Evolutionary conservation across 306 rosid species (phyloP), one percentile per base, ranked within the genome.

Genomic region (Abrus precatorius): DNA sequence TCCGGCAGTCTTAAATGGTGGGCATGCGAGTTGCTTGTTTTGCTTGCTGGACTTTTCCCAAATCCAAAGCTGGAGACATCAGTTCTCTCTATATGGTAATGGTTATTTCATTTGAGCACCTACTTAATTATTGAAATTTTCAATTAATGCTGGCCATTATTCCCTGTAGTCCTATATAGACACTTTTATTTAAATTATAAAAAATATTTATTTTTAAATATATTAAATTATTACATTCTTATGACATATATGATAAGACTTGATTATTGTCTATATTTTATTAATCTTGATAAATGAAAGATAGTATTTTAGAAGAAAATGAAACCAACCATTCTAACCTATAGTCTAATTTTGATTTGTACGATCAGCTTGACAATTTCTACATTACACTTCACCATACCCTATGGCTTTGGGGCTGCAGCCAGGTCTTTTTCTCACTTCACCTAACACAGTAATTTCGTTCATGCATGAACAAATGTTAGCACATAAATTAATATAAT

Each of bases 21-120:
- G 91, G 93, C 94, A 1, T 83, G 80, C 13, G 91, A 93, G 87
- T 72, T 91, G 38, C 74, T 93, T 50, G 83, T 84, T 47, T 83
- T 93, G 81, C 57, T 93, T 5, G 85, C 92, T 52, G 94, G 93
- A 66, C 82, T 91, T 36, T 75, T 91, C 57, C 86, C 83, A 44
- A 84, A 88, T 82, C 90, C 97, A 5, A 47, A 86, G 77, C 85
- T 93, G 65, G 94, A 93, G 87, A 84, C 94, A 34, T 91, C 93
- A 7, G 87, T 90, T 14, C 75, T 93, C 5, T 89, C 97, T 9
- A 88, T 93, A 81, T 91, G 94, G 97, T 93, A 80, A 72, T 11
- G 13, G 28, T 60, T 72, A 5, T 20, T 54, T 80, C 32, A 79
- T 60, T 50, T 77, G n/a, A 41, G 0, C 12, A 66, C 9, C 52